Conservation (phyloP, 2,329 filamentous ascomycete genomes). For the Dothideomycetes sp. region DNA sequence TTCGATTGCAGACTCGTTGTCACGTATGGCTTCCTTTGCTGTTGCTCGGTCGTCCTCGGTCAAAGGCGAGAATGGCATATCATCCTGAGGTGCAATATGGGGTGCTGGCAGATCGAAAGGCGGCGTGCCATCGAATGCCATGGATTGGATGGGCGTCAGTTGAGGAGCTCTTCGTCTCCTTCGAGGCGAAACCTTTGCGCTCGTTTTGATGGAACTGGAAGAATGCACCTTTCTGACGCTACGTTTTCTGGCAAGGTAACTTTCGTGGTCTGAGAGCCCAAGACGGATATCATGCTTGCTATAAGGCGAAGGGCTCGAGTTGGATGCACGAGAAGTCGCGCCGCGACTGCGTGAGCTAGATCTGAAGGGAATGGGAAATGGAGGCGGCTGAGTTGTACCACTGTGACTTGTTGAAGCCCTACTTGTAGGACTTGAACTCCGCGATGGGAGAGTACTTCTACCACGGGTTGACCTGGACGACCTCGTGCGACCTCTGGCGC, state of each 20-base stretch:
- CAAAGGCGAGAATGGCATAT: not conserved
- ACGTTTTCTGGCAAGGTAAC: conserved; percentile 18
- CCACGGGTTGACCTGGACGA: not conserved
- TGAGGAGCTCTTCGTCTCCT: conserved; percentile 19
- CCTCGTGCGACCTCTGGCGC: not conserved
- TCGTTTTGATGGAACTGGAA: conserved; percentile 56
- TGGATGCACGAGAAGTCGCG: conserved; percentile 61
- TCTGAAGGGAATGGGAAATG: conserved; percentile 83
- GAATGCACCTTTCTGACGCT: conserved; percentile 74
- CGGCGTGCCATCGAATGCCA: conserved; percentile 18
- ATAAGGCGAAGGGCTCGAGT: conserved; percentile 61
- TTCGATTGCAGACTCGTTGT: conserved; percentile 6
- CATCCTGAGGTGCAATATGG: not conserved
- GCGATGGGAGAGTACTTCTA: conserved; percentile 32
- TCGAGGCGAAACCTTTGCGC: conserved; percentile 44
- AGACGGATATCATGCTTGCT: conserved; percentile 13
- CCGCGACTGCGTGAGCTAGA: conserved; percentile 74
- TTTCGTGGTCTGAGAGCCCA: not conserved
- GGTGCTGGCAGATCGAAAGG: not conserved
- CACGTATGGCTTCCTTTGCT: not conserved
- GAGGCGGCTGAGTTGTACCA: conserved; percentile 42
- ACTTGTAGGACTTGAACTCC: conserved; percentile 56
- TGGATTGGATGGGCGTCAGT: conserved; percentile 24
- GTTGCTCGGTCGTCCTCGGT: not conserved
- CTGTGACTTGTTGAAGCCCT: conserved; percentile 23